Evolutionary conservation across 345 rosid genomes (phyloP).

Genomic region (Raphanus raphanistrum): DNA sequence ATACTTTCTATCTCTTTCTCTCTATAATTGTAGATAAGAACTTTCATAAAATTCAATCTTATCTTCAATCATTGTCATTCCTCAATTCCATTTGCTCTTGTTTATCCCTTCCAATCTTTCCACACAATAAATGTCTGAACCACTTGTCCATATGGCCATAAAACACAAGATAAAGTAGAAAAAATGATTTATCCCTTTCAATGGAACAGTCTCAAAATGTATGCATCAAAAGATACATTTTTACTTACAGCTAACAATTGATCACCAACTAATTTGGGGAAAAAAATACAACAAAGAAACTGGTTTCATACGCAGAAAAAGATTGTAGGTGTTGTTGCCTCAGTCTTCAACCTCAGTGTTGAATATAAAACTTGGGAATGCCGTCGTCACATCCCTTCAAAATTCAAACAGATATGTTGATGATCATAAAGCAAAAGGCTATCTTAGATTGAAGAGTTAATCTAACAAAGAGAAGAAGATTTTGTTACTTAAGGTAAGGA

Average conservation of each 20-base stretch:
- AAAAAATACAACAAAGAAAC: background rate
- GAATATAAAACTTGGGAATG: constrained; percentile 67
- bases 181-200: constrained; percentile 18
- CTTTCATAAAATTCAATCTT: background rate
- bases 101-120: background rate
- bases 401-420: constrained; percentile 8
- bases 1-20: background rate
- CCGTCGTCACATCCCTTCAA: constrained; percentile 66
- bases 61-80: background rate
- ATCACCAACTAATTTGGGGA: constrained; percentile 20
- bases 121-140: background rate
- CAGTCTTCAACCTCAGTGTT: constrained; percentile 51
- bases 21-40: background rate
- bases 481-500: constrained; percentile 44
- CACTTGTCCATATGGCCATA: background rate
- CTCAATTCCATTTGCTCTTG: background rate
- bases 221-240: constrained; percentile 2
- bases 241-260: constrained; percentile 19
- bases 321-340: background rate
- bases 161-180: background rate
- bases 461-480: background rate
- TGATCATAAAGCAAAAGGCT: background rate
- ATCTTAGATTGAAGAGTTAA: background rate
- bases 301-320: background rate
- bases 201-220: constrained; percentile 9